Evolutionary conservation across 2,329 filamentous ascomycete genomes (phyloP).

Genomic region (Diaporthe destruens): DNA sequence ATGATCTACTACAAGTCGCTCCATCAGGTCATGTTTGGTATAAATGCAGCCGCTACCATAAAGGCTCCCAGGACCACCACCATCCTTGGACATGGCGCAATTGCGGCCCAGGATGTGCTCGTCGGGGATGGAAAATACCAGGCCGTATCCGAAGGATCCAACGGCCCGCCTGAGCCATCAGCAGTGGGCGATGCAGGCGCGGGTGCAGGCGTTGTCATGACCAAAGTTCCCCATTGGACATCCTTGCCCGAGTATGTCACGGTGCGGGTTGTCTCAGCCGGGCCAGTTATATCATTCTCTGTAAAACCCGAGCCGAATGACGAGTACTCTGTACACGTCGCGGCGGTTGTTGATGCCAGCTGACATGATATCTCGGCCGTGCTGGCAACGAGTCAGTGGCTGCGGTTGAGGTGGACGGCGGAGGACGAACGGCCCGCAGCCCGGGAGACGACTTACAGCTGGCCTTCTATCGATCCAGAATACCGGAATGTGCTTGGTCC

Average conservation of each 20-base stretch:
- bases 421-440: background rate
- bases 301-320: constrained; percentile 56
- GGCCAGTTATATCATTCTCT: constrained; percentile 55
- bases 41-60: background rate
- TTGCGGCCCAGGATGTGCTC: constrained; percentile 31
- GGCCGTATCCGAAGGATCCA: constrained; percentile 39
- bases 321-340: constrained; percentile 63
- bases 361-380: constrained; percentile 60
- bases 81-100: background rate
- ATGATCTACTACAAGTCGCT: background rate
- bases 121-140: constrained; percentile 41
- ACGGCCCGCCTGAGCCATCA: constrained; percentile 30
- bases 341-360: constrained; percentile 57
- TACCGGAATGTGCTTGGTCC: constrained; percentile 56
- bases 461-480: constrained; percentile 30
- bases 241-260: constrained; percentile 57
- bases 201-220: constrained; percentile 55
- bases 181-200: constrained; percentile 42
- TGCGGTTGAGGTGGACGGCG: constrained; percentile 2
- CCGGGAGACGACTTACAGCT: constrained; percentile 18
- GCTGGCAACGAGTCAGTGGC: constrained; percentile 46
- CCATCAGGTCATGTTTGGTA: background rate
- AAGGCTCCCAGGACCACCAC: constrained; percentile 13
- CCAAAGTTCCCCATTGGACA: constrained; percentile 60
- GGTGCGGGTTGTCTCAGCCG: constrained; percentile 60